Evolutionary conservation across 1,284 basidiomycete genomes (phyloP), one percentile per base, ranked within the genome.

Genomic region (Ustilago trichophora): DNA sequence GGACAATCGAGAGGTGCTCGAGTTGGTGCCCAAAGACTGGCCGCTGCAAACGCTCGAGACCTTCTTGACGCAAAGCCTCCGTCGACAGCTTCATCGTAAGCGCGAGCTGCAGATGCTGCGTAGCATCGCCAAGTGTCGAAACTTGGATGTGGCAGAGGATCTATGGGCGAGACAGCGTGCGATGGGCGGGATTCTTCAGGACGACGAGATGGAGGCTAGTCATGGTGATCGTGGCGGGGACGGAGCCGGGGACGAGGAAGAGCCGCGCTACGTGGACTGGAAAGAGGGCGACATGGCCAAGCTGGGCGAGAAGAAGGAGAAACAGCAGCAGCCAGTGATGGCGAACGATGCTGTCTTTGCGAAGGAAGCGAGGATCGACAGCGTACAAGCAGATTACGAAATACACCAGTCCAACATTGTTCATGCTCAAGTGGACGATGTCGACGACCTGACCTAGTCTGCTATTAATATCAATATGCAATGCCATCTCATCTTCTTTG

Each of bases 21-120:
- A 57, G 21, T 49, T 67, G 9, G 64, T 80, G 16, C 75, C 78
- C 2, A 36, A 45, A 10, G 44, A 60, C 29, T 80, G 77, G 77
- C 51, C 73, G 6, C 34, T 80, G 8, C 44, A 49, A 18, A 65
- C 59, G 9, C 58, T 80, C 8, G 54, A 69, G 35, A 72, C 73
- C 5, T 79, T 73, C 43, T 48, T 80, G n/a, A 53, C 62, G 8
- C 58, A 65, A 25, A 58, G 58, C 13, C 51, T 80, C 3, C 58
- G 75, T 15, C 27, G 59, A 24, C 59, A 65, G 42, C 51, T 64
- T 10, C 75, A 77, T 31, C 48, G 47, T 8, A 42, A 57, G n/a
- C 64, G 60, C 19, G 53, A 65, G 37, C 66, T 59, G 18, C 56
- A 66, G 42, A 59, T 78, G 32, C 47, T 72, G 40, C 59, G 71